Evolutionary conservation across 108 stramenopile species (phyloP), one percentile per base, ranked within the genome.

Genomic region (Phaeodactylum tricornutum): DNA sequence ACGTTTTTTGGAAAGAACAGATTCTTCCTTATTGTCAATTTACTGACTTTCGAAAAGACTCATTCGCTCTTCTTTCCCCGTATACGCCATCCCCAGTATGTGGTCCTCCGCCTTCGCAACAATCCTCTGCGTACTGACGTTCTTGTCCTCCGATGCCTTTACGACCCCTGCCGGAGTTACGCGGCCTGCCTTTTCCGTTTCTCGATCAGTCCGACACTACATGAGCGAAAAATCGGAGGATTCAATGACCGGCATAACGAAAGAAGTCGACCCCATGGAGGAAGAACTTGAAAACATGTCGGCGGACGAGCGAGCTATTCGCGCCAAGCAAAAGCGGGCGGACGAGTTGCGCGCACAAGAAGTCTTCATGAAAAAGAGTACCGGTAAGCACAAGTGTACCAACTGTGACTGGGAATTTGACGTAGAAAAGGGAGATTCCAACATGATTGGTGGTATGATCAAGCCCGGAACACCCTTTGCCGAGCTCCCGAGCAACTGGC

Each of bases 341-440:
- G 70, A 83, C 41, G 81, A 80, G 66, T 79, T 96, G 6, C 67
- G 88, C 23, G 66, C 80, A 12, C 87, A 91, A 68, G 95, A 96
- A 61, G 89, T 88, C 5, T 96, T 96, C 59, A 88, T 92, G 72
- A 75, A 84, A 43, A 61, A 78, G 26, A 50, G 50, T 32, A 85
- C 89, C 12, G 94, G 94, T 2, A 74, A 75, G 24, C 68, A 86
- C 74, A 71, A 71, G 29, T 95, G 94, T 58, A 66, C 61, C 21
- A 84, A 85, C 47, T 95, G 94, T 53, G 75, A 84, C 26, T 95
- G 84, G 81, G 75, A 85, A 46, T 95, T 84, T 59, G 81, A 87
- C 49, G 80, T 69, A 53, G 39, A 52, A 30, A 93, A 79, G 75
- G 85, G 75, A 21, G 83, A 81, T 55, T 66, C 61, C 3, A 78